Conservation (phyloP, 208 protist genomes). For the Trypanosoma vivax region DNA sequence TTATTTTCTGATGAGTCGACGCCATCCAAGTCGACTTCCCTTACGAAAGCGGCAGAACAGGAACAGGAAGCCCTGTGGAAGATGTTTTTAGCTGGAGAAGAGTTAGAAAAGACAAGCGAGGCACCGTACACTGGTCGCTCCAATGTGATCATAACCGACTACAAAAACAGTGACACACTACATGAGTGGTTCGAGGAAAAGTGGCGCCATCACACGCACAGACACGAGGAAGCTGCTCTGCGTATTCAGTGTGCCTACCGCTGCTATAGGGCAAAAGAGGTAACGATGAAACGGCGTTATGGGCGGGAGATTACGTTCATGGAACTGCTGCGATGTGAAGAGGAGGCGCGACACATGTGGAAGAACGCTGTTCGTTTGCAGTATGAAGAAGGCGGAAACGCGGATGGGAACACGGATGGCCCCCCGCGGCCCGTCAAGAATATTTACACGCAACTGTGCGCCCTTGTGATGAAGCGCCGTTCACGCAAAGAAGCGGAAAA, state of each 20-base stretch:
- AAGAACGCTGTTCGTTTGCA: slow-evolving; percentile 29
- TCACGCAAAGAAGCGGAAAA: slow-evolving; percentile 28
- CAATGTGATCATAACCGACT: slow-evolving; percentile 39
- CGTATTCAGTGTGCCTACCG: slow-evolving; percentile 76
- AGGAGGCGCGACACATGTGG: slow-evolving; percentile 36
- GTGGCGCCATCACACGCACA: slow-evolving; percentile 67
- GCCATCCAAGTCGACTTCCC: neutral
- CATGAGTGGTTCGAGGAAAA: slow-evolving; percentile 57
- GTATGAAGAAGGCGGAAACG: slow-evolving; percentile 7
- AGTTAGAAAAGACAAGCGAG: neutral
- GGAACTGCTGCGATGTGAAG: slow-evolving; percentile 34
- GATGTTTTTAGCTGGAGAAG: slow-evolving; percentile 19
- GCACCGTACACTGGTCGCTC: no score
- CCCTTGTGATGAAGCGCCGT: slow-evolving; percentile 40
- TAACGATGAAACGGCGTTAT: slow-evolving; percentile 30
- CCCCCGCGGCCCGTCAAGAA: slow-evolving; percentile 22
- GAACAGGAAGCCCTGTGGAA: slow-evolving; percentile 31
- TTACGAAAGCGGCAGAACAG: slow-evolving; percentile 3
- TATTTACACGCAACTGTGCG: slow-evolving; percentile 47
- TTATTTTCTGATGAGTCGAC: neutral
- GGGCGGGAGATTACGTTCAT: slow-evolving; percentile 31
- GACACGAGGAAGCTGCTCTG: slow-evolving; percentile 78
- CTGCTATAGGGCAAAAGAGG: slow-evolving; percentile 34
- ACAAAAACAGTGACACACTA: slow-evolving; percentile 27
- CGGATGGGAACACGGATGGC: slow-evolving; percentile 3